Base-by-base conservation (phyloP, 2,329 filamentous ascomycete species). In the Aspergillus sojae region DNA sequence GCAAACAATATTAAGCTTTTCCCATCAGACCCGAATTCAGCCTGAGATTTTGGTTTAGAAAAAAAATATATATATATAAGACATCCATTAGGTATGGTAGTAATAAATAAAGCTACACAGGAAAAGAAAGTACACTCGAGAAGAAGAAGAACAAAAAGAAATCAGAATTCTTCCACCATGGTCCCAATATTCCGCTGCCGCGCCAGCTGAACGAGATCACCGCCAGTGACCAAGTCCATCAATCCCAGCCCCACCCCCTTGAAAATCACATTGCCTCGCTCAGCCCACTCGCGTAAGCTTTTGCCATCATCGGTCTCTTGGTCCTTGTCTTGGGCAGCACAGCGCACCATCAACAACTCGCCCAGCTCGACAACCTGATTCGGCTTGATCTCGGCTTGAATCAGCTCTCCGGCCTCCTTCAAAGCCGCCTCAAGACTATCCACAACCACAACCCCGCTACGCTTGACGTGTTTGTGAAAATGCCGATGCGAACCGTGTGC, bases 331-430 rank as follows among this genome's bases (percentile, higher is more conserved):
- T 70, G 72, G 2, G 82, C 82, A 59, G 86, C 84, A 54, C 83
- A 77, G 72, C 85, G 86, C 70, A 89, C 77, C 86, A 89, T 89
- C 64, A 89, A 78, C 55, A 97, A 81, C 74, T 97, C 94, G 4
- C 94, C 94, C 1, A 97, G 81, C 76, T 97, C 94, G 0, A 97
- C 91, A 4, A 97, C 85, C 70, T 96, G 90, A 53, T 88, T 85
- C 0, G 91, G 88, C 26, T 83, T 83, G 32, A 97, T 81, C 0
- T 88, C 89, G 0, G 92, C 92, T 68, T 92, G 87, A 11, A 96
- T 90, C 55, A 98, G 83, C 80, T 98, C 94, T 0, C 94, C 94
- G 0, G 94, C 91, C 74, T 97, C 92, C 70, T 89, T 89, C 50
- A 97, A 76, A 53, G 90, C 93, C 0, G 91, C 91, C 32, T 92